Evolutionary conservation across 2,329 filamentous ascomycete genomes (phyloP), one percentile per base, ranked within the genome.

Genomic region (Fusarium sp.): DNA sequence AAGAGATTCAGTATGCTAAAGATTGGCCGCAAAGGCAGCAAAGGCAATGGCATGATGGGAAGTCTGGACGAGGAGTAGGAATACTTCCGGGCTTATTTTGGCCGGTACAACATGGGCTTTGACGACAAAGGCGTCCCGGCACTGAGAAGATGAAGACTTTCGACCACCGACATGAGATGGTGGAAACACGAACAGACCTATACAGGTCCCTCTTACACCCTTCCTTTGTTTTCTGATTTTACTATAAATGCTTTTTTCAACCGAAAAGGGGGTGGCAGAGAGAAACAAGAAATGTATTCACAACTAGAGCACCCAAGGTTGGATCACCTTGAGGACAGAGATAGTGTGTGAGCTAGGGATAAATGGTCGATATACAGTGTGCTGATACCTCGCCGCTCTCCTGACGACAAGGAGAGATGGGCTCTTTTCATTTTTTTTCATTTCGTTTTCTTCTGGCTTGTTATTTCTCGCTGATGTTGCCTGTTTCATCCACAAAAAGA

Each of bases 1-100:
- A 95, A 94, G 83, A 84, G 94, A 76, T 85, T 97, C 72, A 96
- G 93, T 79, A 84, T 94, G 75, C 84, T 97, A 76, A 93, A 92
- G 79, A 85, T 94, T 54, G 91, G 92, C 33, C 91, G 90, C 79
- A 93, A 92, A 82, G 84, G 83, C 48, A 89, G 87, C 77, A 91
- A 89, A 79, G 83, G 80, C 52, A 84, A 80, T 67, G 84, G 80
- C 32, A 77, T 82, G 66, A 88, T 89, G 87, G 83, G 83, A 57
- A 86, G 86, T 70, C 78, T 89, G 68, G 84, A 88, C 59, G 87
- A 89, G 78, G 87, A 89, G 79, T 87, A 83, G 82, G 71, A 77
- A 70, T 76, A 75, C 76, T 78, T 79, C 67, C 77, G 75, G 73
- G 70, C 74, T 66, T 76, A 78, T 75, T 77, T 78, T 75, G 67